These are phyloP conservation scores for Skeletonema marinoi DNA, from an alignment of 108 stramenopile species.

Conservation along the genomic window DNA sequence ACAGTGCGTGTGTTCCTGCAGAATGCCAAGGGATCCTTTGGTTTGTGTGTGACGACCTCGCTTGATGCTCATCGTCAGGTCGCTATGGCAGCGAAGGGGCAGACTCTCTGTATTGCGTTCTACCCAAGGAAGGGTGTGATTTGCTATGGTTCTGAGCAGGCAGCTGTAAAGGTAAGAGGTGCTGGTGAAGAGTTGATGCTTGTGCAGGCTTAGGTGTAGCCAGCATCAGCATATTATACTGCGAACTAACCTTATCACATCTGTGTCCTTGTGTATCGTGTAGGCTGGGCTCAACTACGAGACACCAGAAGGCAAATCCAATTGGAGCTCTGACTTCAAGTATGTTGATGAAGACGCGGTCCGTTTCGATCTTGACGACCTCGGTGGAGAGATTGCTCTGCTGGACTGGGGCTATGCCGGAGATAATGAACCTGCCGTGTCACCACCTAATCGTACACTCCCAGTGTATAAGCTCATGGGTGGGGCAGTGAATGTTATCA, in stretches of 20 bases:
- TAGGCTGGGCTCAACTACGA: slow-evolving; percentile 57
- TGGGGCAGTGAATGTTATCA: slow-evolving; percentile 38
- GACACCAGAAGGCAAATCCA: slow-evolving; percentile 31
- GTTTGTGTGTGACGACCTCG: slow-evolving; percentile 60
- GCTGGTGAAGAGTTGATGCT: neutral
- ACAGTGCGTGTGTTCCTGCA: slow-evolving; percentile 53
- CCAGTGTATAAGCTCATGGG: slow-evolving; percentile 50
- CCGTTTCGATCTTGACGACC: slow-evolving; percentile 71
- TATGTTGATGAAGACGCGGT: slow-evolving; percentile 52
- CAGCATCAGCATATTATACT: too few species aligned
- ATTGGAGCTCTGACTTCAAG: slow-evolving; percentile 2
- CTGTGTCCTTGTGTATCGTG: neutral
- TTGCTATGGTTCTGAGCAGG: slow-evolving; percentile 74
- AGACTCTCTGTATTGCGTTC: slow-evolving; percentile 67
- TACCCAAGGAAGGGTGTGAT: slow-evolving; percentile 69
- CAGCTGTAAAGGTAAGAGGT: slow-evolving; percentile 53
- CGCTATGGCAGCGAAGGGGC: slow-evolving; percentile 67
- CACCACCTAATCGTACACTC: slow-evolving; percentile 53
- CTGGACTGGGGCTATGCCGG: slow-evolving; percentile 57
- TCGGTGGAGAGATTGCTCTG: slow-evolving; percentile 62
- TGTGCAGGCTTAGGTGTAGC: too few species aligned
- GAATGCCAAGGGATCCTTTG: slow-evolving; percentile 72
- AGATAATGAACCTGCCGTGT: slow-evolving; percentile 34
- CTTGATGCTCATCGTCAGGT: slow-evolving; percentile 72
- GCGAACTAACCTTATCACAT: neutral